phyloP scores from a whole-genome alignment of 2,329 filamentous ascomycete genomes.

The Zymoseptoria crescenta region DNA sequence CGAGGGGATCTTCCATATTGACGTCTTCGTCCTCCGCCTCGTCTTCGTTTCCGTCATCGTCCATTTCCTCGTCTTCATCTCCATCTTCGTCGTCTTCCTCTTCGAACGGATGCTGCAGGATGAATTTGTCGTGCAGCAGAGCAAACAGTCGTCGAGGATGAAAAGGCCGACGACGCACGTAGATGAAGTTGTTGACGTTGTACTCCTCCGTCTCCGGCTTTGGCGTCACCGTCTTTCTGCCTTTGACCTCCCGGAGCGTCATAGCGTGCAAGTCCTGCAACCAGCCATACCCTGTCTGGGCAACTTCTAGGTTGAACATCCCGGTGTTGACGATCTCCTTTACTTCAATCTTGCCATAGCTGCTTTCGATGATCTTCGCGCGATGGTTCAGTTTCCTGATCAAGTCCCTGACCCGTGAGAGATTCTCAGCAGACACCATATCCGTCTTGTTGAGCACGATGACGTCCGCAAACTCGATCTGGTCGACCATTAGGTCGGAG shows the following conservation, averaged over 20 bases:
- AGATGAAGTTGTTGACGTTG: slow-evolving; percentile 64
- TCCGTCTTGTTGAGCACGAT: slow-evolving; percentile 64
- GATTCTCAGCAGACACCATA: slow-evolving; percentile 45
- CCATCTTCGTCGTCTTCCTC: slow-evolving; percentile 21
- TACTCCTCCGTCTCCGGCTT: slow-evolving; percentile 62
- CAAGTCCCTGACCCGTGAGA: slow-evolving; percentile 9
- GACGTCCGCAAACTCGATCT: slow-evolving; percentile 70
- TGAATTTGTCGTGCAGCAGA: slow-evolving; percentile 37
- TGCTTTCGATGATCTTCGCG: slow-evolving; percentile 56
- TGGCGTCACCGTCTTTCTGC: slow-evolving; percentile 49
- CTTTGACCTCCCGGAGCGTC: slow-evolving; percentile 51
- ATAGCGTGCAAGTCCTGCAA: slow-evolving; percentile 61
- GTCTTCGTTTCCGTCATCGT: slow-evolving; percentile 23
- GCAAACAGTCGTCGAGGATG: slow-evolving; percentile 35
- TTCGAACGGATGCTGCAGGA: slow-evolving; percentile 33
- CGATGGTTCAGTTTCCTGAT: slow-evolving; percentile 55
- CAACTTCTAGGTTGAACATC: slow-evolving; percentile 56
- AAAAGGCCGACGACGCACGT: slow-evolving; percentile 46
- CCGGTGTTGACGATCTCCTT: slow-evolving; percentile 58
- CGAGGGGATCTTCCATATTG: slow-evolving; percentile 28
- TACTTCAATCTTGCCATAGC: slow-evolving; percentile 53
- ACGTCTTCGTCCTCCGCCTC: slow-evolving; percentile 31
- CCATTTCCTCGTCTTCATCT: slow-evolving; percentile 16
- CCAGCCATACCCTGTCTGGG: slow-evolving; percentile 61
- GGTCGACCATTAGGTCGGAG: slow-evolving; percentile 67